A percentile compares a stretch with the other conserved stretches of the same genome.
phyloP scores from a whole-genome alignment of 768 basidiomycete genomes.

The Auricularia sp. region DNA sequence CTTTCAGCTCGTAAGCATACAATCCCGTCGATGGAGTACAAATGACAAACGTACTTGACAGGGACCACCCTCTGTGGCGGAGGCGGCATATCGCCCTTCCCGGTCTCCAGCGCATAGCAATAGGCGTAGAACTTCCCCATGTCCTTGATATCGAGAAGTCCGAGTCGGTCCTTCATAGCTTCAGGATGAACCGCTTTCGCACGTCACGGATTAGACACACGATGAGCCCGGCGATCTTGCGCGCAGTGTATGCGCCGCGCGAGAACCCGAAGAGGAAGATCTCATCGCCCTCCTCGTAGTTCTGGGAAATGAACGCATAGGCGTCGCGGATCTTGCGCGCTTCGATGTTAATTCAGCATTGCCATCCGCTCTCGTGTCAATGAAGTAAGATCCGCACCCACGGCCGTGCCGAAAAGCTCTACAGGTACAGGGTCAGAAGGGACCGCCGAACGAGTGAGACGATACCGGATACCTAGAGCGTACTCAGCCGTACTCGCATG shows the following conservation, averaged over 20 bases:
- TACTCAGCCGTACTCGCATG: not conserved
- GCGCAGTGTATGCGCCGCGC: slow-evolving; percentile 11
- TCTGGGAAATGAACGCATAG: slow-evolving; percentile 10
- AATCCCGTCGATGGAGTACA: not conserved
- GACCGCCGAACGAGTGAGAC: not conserved
- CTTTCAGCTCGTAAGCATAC: slow-evolving; percentile 3
- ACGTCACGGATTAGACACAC: not conserved
- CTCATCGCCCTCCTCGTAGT: slow-evolving; percentile 8
- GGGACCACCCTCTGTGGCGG: not conserved
- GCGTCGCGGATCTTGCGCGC: slow-evolving; percentile 7
- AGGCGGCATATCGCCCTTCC: slow-evolving; percentile 3
- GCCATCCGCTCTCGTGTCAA: not conserved
- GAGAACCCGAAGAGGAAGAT: slow-evolving; percentile 13
- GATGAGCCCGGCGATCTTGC: slow-evolving; percentile 10
- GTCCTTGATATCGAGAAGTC: slow-evolving; percentile 8
- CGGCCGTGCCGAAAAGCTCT: not conserved
- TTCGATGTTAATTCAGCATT: not conserved
- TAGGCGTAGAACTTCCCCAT: slow-evolving; percentile 10
- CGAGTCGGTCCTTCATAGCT: slow-evolving; percentile 2
- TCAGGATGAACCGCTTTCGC: not conserved
- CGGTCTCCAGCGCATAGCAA: slow-evolving; percentile 6
- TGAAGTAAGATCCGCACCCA: not conserved
- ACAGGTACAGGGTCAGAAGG: not conserved
- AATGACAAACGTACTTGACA: slow-evolving; percentile 2
- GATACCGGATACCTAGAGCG: not conserved